Evolutionary conservation across 371 early-diverging fungal genomes (phyloP), one percentile per base, ranked within the genome.

Genomic region (Syncephalastrum monosporum): DNA sequence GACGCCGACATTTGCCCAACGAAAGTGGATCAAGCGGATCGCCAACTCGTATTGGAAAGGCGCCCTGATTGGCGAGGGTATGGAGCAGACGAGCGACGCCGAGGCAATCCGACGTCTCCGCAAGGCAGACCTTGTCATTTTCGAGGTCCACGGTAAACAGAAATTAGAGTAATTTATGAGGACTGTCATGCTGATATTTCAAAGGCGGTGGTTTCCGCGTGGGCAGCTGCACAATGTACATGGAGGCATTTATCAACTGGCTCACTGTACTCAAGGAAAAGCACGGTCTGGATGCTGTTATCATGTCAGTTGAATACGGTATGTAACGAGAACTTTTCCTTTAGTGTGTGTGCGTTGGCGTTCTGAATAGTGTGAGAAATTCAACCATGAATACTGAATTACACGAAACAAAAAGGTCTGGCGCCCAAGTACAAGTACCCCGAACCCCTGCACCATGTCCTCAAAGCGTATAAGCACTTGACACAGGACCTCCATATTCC

Each of bases 231-330:
- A 66, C 71, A 0, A 76, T 76, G 77, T 76, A 71, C 38, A 76
- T 76, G 77, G 50, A 64, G 3, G 55, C 67, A 3, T 76, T 71
- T 52, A 57, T 65, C 6, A 58, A 29, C n/a, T 83, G 83, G 83
- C 60, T 83, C 59, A 67, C 72, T 23, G 57, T 72, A 21, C 54
- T 81, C 33, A 78, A 81, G 49, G 53, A 62, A 21, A 79, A 72
- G 43, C 68, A 83, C 51, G 67, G 68, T 53, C n/a, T 83, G 53
- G 71, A 81, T 57, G 75, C 77, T 21, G 73, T 77, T 3, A 63
- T 83, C 23, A 71, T 83, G 57, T 77, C 80, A 1, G 61, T 83
- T 24, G 82, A 83, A 59, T 83, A 83, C 58, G 66, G 83, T 78
- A 75, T 46, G 45, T 33, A 33, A 33, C 3, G 12, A 33, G 38